Evolutionary conservation across 2,329 filamentous ascomycete genomes (phyloP).

Genomic region (Apiospora aurea): DNA sequence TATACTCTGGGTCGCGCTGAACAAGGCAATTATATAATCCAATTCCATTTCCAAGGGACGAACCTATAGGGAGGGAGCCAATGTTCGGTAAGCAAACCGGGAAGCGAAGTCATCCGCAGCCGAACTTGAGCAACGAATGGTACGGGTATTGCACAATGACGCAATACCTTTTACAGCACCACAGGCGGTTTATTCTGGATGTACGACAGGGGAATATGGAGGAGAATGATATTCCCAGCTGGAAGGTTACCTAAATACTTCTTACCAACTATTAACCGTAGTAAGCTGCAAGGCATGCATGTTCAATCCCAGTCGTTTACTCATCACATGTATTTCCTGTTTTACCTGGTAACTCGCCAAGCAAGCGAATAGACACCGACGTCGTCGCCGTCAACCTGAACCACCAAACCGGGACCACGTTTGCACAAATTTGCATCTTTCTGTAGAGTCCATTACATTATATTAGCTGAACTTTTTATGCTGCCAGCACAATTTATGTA

Average conservation of each 20-base stretch:
- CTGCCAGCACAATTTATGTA: constrained; percentile 2
- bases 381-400: not conserved
- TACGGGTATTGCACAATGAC: not conserved
- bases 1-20: not conserved
- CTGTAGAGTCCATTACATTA: not conserved
- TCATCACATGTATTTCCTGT: not conserved
- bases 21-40: not conserved
- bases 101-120: not conserved
- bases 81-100: not conserved
- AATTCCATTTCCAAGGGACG: not conserved
- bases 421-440: not conserved
- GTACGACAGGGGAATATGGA: not conserved
- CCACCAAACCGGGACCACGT: not conserved
- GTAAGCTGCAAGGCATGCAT: not conserved
- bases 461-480: not conserved
- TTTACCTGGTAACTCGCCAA: not conserved
- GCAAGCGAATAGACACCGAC: not conserved
- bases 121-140: not conserved
- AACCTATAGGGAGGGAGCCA: not conserved
- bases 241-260: not conserved
- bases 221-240: not conserved
- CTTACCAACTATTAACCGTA: too few relatives aligned
- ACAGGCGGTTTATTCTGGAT: not conserved
- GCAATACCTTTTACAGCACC: not conserved
- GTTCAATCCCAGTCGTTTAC: not conserved